A percentile compares a stretch with the other conserved stretches of the same genome.
phyloP scores from a whole-genome alignment of 78 protist genomes.

The Paulinella micropora region DNA sequence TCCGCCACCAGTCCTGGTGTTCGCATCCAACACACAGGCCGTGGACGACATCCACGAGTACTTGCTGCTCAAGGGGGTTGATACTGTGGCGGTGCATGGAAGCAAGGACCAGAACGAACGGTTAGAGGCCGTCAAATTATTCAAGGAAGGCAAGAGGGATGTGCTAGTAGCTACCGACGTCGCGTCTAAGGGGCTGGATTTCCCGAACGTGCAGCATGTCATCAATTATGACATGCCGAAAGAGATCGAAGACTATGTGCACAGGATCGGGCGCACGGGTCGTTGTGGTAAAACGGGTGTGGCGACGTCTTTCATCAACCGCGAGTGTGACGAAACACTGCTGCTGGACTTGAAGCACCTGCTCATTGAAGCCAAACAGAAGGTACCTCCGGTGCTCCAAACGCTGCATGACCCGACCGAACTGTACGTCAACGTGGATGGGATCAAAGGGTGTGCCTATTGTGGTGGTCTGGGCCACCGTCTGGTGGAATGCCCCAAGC shows the following conservation, averaged over 20 bases:
- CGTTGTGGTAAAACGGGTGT: slow-evolving; percentile 84
- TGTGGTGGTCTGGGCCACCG: slow-evolving; percentile 95
- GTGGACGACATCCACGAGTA: slow-evolving; percentile 93
- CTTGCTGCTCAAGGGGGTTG: slow-evolving; percentile 73
- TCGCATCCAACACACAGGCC: slow-evolving; percentile 74
- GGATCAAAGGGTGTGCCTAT: slow-evolving; percentile 49
- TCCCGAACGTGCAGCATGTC: slow-evolving; percentile 79
- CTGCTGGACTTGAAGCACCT: slow-evolving; percentile 80
- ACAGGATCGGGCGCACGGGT: slow-evolving; percentile 89
- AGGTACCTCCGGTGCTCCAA: slow-evolving; percentile 34
- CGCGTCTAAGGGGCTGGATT: slow-evolving; percentile 65
- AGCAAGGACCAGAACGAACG: slow-evolving; percentile 83
- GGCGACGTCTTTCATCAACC: slow-evolving; percentile 63
- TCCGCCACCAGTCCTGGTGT: slow-evolving; percentile 88
- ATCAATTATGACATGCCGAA: slow-evolving; percentile 82
- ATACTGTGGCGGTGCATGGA: slow-evolving; percentile 43
- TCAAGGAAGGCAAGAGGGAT: slow-evolving; percentile 51
- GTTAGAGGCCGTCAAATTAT: slow-evolving; percentile 59
- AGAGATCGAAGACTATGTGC: slow-evolving; percentile 82
- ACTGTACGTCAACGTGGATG: background rate
- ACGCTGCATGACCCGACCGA: slow-evolving; percentile 15
- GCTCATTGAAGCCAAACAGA: slow-evolving; percentile 81
- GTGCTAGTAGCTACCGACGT: slow-evolving; percentile 82
- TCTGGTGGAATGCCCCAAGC: slow-evolving; percentile 63
- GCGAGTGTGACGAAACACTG: slow-evolving; percentile 45